Evolutionary conservation across 2,329 filamentous ascomycete species (phyloP).

Genomic region (Xylaria sp.): DNA sequence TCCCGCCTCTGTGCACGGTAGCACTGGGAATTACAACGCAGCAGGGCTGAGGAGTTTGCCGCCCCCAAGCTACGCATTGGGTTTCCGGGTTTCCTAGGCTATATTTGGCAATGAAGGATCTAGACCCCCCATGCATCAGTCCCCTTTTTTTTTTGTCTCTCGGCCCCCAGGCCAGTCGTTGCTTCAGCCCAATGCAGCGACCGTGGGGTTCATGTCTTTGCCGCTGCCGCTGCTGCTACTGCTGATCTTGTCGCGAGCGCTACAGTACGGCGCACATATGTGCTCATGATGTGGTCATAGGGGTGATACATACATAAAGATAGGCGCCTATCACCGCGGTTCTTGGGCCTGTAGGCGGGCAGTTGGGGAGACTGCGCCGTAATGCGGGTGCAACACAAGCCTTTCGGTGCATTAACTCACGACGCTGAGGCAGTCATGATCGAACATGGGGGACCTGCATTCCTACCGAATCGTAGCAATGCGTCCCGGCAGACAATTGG

Average conservation of each 20-base stretch:
- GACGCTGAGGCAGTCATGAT: neutral
- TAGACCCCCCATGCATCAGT: constrained; percentile 19
- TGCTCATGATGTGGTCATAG: neutral
- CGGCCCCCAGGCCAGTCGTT: constrained; percentile 14
- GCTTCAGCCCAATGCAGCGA: constrained; percentile 15
- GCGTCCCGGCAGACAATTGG: constrained; percentile 11
- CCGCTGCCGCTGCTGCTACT: neutral
- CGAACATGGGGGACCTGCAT: neutral
- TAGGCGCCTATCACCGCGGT: neutral
- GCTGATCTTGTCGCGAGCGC: too few relatives aligned
- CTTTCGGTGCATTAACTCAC: neutral
- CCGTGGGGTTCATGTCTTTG: neutral
- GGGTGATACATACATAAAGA: neutral
- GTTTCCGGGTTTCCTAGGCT: constrained; percentile 7
- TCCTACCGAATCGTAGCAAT: neutral
- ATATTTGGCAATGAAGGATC: constrained; percentile 36
- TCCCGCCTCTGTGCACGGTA: neutral
- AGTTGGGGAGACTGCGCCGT: neutral
- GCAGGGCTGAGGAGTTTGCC: constrained; percentile 29
- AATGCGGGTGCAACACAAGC: neutral
- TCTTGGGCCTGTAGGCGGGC: neutral
- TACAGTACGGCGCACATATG: neutral
- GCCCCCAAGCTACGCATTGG: constrained; percentile 3
- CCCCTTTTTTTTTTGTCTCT: constrained; percentile 11
- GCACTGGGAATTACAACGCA: neutral